Evolutionary conservation across 176 grass and related monocot species (phyloP), one percentile per base, ranked within the genome.

Genomic region (Oryza rufipogon): DNA sequence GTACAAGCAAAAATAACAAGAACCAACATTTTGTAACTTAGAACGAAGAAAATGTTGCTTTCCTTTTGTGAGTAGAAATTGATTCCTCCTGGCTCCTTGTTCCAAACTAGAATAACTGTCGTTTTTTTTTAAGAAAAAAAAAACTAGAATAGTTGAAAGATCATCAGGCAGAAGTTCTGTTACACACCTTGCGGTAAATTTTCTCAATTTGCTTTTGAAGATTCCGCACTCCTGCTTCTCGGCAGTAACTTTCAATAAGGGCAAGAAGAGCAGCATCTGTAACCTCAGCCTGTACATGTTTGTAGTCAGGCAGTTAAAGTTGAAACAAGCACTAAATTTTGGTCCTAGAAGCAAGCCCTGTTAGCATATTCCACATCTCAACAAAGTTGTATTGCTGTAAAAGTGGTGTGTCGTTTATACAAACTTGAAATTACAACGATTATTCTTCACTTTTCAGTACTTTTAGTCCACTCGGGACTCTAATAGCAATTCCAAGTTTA

Each of bases 191-290:
- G 52, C 96, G 89, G 84, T 99, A 99, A 89, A 99, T 99, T 83
- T 94, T 99, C 89, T 99, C 93, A 77, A 99, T 96, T 70, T 96
- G 91, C 70, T 96, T 99, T 91, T 99, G 93, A 88, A 99, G 93
- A 67, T 99, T 99, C 64, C 96, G 91, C 39, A 99, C 96, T 67
- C 96, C 96, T 78, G 96, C 93, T 99, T 99, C 96, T 86, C 89
- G 85, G 75, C 96, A 99, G 85, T 99, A 99, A 78, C 92, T 96
- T 85, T 99, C 93, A 77, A 99, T 92, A 32, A 99, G 87, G 65
- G 90, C 74, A 78, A 99, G 96, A 77, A 99, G 89, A 83, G 96
- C 96, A 33, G 89, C 89, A 92, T 99, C 96, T 46, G 96, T 96
- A 78, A 94, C 91, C 90, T 99, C 89, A 85, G 96, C 93, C 96